Percentiles rank a stretch among this genome's conserved stretches.
Conservation (phyloP, 2,329 filamentous ascomycete species). For the Beauveria pseudobassiana region DNA sequence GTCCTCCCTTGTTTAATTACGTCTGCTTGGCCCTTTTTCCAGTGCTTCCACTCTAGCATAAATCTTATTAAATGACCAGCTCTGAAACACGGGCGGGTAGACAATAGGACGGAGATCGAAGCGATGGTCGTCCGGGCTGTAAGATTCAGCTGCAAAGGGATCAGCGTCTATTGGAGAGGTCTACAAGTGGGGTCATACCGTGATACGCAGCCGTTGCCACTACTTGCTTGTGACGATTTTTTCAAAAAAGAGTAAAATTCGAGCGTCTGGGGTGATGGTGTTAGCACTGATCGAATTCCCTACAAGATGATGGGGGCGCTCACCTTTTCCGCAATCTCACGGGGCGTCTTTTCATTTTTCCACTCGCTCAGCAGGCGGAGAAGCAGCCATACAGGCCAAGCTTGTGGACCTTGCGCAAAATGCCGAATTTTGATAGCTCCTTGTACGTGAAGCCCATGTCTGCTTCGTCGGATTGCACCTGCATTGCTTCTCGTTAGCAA, state of each 20-base stretch:
- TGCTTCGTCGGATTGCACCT: constrained; percentile 31
- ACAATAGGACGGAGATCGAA: constrained; percentile 34
- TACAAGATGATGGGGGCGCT: no score
- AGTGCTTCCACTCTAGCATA: constrained; percentile 26
- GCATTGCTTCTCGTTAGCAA: neutral
- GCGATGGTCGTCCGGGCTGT: constrained; percentile 33
- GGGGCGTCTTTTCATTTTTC: constrained; percentile 21
- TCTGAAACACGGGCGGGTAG: constrained; percentile 29
- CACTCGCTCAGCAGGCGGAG: constrained; percentile 33
- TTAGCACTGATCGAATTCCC: no score
- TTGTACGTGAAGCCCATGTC: constrained; percentile 38
- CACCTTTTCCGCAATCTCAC: constrained; percentile 36
- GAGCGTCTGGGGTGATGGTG: neutral
- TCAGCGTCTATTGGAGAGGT: neutral
- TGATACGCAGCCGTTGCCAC: constrained; percentile 48
- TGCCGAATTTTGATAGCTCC: constrained; percentile 32
- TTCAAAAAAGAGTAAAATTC: constrained; percentile 15
- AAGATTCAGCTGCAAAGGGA: constrained; percentile 9
- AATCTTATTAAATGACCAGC: constrained; percentile 35
- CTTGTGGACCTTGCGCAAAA: constrained; percentile 33
- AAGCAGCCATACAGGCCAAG: constrained; percentile 33
- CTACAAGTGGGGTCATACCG: constrained; percentile 14
- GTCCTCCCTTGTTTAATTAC: neutral
- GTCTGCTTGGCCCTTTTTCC: constrained; percentile 17
- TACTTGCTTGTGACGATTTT: constrained; percentile 64